phyloP scores from a whole-genome alignment of 179 eudicot species.

The Kewa caespitosa region DNA sequence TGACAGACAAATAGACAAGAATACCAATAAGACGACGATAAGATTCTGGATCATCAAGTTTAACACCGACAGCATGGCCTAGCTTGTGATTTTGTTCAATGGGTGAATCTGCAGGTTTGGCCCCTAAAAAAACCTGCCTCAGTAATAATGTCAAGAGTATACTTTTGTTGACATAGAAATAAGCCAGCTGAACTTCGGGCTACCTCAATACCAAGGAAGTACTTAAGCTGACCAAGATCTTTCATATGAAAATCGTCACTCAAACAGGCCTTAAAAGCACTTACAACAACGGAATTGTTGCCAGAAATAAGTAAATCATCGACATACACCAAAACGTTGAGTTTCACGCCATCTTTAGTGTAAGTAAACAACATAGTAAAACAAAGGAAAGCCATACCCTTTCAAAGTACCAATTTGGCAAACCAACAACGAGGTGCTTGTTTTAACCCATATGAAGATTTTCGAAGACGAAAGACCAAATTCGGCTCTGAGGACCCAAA shows the following conservation, averaged over 20 bases:
- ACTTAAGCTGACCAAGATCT: neutral
- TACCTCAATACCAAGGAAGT: constrained; percentile 1
- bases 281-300: neutral
- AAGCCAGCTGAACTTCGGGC: neutral
- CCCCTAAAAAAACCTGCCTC: neutral
- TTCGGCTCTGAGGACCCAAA: neutral
- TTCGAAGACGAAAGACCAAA: neutral
- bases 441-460: neutral
- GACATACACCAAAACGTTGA: neutral
- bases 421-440: constrained; percentile 5
- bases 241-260: neutral
- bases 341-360: neutral
- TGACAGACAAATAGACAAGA: neutral
- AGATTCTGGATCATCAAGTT: neutral
- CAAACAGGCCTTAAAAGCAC: neutral
- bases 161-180: neutral
- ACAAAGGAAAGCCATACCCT: neutral
- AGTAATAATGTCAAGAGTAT: neutral
- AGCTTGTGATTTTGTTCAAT: neutral
- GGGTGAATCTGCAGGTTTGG: neutral
- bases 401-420: neutral
- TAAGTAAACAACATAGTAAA: neutral
- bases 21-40: neutral
- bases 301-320: constrained; percentile 2
- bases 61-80: neutral